Evolutionary conservation across 2,329 filamentous ascomycete species (phyloP), one percentile per base, ranked within the genome.

Genomic region (Metarhizium robertsii): DNA sequence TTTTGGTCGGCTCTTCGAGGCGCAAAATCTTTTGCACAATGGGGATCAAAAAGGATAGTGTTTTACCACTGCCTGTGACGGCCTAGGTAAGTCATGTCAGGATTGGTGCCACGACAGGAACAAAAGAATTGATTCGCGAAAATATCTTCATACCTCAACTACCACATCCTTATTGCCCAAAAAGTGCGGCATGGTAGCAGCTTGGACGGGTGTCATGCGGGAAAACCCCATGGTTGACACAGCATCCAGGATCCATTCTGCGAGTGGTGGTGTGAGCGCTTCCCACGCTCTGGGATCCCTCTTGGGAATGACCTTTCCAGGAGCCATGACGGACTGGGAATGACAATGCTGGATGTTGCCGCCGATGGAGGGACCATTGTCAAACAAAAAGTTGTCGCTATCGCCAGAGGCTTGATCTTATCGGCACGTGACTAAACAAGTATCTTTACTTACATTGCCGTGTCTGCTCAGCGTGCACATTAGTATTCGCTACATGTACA

Each of bases 141-240:
- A 10, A 29, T 6, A 29, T 2, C 1, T 30, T 54, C 67, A 50
- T 67, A 83, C 84, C 75, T 95, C 90, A 6, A 96, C 91, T 1
- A 96, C 91, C 4, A 95, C 89, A 70, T 96, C 91, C 66, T 95
- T 95, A 69, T 95, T 88, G 53, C 84, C 86, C 73, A 92, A 85
- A 67, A 96, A 94, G 53, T 96, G 81, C 13, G 91, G 90, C 61
- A 96, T 87, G 4, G 90, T 87, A 57, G 90, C 92, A 48, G 92
- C 90, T 73, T 97, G 92, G n/a, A 96, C 92, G 1, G 92, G 92
- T 3, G 92, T 96, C 79, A 94, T 92, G 68, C 87, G 86, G 60
- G 79, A 75, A 71, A 96, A 96, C 58, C 90, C 90, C 86, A 94
- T 92, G 60, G 85, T 83, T 52, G 84, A 79, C 51, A 95, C 85